phyloP scores from a whole-genome alignment of 257 asterid species.

The Ilex aquifolium region DNA sequence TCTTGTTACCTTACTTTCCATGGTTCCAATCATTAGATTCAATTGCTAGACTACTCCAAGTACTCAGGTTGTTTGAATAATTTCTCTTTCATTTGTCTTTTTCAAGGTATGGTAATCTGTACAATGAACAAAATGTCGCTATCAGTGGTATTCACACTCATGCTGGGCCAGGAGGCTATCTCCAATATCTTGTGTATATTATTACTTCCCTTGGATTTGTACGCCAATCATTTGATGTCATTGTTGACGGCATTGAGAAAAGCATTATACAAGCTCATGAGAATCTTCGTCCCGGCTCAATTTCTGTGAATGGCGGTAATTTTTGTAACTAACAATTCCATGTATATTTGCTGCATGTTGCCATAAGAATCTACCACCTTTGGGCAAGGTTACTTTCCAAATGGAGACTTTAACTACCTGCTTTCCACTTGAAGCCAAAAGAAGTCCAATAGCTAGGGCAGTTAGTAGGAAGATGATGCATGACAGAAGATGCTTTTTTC shows the following conservation, averaged over 20 bases:
- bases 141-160: constrained; percentile 96
- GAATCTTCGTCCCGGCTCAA: constrained; percentile 84
- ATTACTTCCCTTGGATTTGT: constrained; percentile 97
- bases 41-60: background rate
- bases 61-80: background rate
- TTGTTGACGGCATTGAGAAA: constrained; percentile 95
- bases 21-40: too few relatives aligned
- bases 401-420: too few relatives aligned
- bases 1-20: too few relatives aligned
- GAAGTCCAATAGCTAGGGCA: too few relatives aligned
- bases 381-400: too few relatives aligned
- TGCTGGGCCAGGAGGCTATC: constrained; percentile 99
- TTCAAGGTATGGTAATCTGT: constrained; percentile 80
- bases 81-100: constrained; percentile 5
- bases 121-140: constrained; percentile 86
- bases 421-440: too few relatives aligned
- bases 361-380: too few relatives aligned
- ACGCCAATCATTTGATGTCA: constrained; percentile 92
- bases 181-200: constrained; percentile 83
- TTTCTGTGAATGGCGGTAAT: constrained; percentile 77
- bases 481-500: too few relatives aligned
- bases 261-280: constrained; percentile 84
- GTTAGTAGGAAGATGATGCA: too few relatives aligned
- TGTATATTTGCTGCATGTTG: background rate
- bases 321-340: too few relatives aligned